Evolutionary conservation across 2,329 filamentous ascomycete species (phyloP).

Genomic region (Mariannaea elegans): DNA sequence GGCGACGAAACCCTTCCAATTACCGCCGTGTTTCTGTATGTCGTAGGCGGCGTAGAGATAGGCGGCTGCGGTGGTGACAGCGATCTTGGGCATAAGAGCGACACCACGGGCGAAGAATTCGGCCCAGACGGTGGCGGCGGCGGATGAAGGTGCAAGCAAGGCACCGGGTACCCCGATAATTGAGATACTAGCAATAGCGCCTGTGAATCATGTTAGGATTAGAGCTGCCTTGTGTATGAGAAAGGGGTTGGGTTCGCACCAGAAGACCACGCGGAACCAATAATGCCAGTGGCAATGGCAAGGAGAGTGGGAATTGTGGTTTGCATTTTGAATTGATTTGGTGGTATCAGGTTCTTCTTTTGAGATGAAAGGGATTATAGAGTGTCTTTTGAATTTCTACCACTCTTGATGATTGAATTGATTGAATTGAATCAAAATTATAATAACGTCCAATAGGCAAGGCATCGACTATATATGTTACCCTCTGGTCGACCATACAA

Average conservation of each 20-base stretch:
- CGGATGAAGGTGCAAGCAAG: conserved; percentile 39
- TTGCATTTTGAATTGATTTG: conserved; percentile 24
- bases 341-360: background rate
- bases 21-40: conserved; percentile 33
- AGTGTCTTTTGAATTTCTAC: too few relatives aligned
- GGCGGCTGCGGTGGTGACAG: conserved; percentile 42
- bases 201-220: conserved; percentile 35
- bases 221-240: background rate
- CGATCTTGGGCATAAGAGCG: conserved; percentile 49
- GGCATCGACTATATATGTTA: conserved; percentile 4
- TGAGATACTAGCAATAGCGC: conserved; percentile 48
- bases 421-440: background rate
- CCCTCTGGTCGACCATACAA: background rate
- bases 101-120: conserved; percentile 49
- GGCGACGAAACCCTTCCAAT: conserved; percentile 46
- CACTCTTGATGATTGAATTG: background rate
- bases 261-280: conserved; percentile 50
- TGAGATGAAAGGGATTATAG: too few relatives aligned
- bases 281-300: conserved; percentile 49
- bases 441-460: background rate
- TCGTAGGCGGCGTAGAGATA: conserved; percentile 51
- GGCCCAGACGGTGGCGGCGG: conserved; percentile 49
- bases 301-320: conserved; percentile 43
- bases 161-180: conserved; percentile 46
- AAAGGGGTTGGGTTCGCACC: conserved; percentile 33